A percentile compares a stretch with the other conserved stretches of the same genome.
Evolutionary conservation across 2,329 filamentous ascomycete species (phyloP).

Genomic region (Dactylonectria estremocensis): DNA sequence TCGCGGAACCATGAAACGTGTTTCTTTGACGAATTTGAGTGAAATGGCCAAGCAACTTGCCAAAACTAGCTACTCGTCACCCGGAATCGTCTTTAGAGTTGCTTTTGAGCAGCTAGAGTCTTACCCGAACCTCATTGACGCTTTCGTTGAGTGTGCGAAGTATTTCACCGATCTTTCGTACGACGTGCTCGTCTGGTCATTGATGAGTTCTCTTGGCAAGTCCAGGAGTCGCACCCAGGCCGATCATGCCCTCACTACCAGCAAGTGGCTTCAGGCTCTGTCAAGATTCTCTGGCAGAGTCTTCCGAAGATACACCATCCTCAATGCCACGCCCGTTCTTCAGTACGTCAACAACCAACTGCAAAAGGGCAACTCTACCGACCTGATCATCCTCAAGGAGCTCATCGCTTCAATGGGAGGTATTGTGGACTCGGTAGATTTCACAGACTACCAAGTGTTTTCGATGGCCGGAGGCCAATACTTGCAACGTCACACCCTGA

Average conservation of each 20-base stretch:
- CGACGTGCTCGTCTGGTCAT: constrained; percentile 92
- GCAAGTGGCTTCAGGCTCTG: constrained; percentile 91
- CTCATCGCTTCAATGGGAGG: constrained; percentile 94
- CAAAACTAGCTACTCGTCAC: constrained; percentile 92
- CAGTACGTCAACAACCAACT: constrained; percentile 93
- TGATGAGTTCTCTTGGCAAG: constrained; percentile 82
- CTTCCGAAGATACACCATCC: constrained; percentile 86
- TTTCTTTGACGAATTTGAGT: constrained; percentile 88
- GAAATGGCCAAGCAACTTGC: constrained; percentile 90
- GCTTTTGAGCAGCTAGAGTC: constrained; percentile 92
- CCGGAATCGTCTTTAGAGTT: constrained; percentile 91
- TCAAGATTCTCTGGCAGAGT: constrained; percentile 93
- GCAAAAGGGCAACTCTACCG: constrained; percentile 85
- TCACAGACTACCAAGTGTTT: constrained; percentile 88
- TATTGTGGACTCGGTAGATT: constrained; percentile 87
- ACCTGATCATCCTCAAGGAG: constrained; percentile 92
- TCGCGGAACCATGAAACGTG: constrained; percentile 86
- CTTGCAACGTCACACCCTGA: constrained; percentile 84
- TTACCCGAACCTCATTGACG: constrained; percentile 95
- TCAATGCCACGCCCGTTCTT: constrained; percentile 88
- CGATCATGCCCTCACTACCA: constrained; percentile 80
- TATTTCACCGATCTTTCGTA: constrained; percentile 96
- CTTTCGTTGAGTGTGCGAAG: constrained; percentile 92
- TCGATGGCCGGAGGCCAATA: constrained; percentile 90
- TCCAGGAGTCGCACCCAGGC: constrained; percentile 75